phyloP scores from a whole-genome alignment of 2,329 filamentous ascomycete genomes.

The Penicillium sp. region DNA sequence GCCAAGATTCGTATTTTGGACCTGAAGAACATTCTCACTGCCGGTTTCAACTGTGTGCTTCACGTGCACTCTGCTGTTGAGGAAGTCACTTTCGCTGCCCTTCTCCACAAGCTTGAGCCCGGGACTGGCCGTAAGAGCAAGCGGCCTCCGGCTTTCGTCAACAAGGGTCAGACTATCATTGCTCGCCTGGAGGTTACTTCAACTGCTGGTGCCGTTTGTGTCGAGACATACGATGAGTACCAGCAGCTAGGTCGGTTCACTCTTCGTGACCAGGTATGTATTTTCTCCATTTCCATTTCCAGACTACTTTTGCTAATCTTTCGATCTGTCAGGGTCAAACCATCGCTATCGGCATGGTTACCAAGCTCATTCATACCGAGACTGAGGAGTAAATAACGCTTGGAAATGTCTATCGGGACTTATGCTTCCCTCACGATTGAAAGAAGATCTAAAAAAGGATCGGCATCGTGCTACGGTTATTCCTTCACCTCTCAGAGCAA shows the following conservation, averaged over 20 bases:
- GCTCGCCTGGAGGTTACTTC: conserved; percentile 85
- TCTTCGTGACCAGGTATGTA: conserved; percentile 75
- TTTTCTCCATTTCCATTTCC: not conserved
- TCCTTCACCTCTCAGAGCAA: not conserved
- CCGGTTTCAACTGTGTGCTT: conserved; percentile 96
- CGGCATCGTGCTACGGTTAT: not conserved
- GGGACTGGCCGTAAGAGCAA: conserved; percentile 93
- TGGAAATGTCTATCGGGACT: conserved; percentile 2
- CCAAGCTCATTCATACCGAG: conserved; percentile 65
- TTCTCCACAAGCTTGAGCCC: conserved; percentile 94
- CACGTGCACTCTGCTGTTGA: conserved; percentile 97
- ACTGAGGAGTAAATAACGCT: conserved; percentile 16
- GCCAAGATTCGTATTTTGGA: conserved; percentile 96
- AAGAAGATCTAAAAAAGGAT: conserved; percentile 10
- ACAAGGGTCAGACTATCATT: conserved; percentile 77
- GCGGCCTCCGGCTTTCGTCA: conserved; percentile 86
- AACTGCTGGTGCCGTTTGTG: conserved; percentile 81
- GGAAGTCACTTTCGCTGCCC: conserved; percentile 85
- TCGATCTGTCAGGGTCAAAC: conserved; percentile 75
- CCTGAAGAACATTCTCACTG: conserved; percentile 87
- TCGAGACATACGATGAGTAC: conserved; percentile 95
- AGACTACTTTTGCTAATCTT: conserved; percentile 21
- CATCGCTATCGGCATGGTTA: conserved; percentile 99
- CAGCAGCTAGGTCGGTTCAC: conserved; percentile 91
- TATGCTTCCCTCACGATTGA: conserved; percentile 1